Evolutionary conservation across 2,329 filamentous ascomycete species (phyloP), one percentile per base, ranked within the genome.

Genomic region (Acarospora socialis): DNA sequence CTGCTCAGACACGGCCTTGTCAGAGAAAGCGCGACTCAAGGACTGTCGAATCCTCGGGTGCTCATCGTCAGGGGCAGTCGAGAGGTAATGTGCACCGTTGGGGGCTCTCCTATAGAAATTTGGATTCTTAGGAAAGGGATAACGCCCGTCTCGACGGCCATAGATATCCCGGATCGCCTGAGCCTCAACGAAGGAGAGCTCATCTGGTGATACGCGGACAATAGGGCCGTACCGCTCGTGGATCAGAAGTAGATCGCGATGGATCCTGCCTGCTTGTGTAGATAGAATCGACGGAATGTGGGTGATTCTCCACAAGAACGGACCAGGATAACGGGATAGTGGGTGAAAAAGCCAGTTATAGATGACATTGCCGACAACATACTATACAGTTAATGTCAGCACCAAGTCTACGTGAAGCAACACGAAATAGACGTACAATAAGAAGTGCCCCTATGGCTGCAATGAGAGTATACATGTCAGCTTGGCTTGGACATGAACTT

Each of bases 1-100:
- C 37, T 64, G 60, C 12, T 52, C 46, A 3, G 47, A 46, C 13
- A 64, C 39, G 1, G 56, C 58, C 30, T 54, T 54, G 24, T 60
- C 57, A 15, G 50, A 54, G 38, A 64, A 62, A 3, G 57, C 54
- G 27, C 58, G 51, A 0, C 54, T 46, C 2, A 61, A 22, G n/a
- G 50, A 52, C n/a, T 49, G 48, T 2, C 55, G 48, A 31, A 54
- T 43, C 3, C 55, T 46, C 1, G 48, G 36, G 30, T 61, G 57
- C 49, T 36, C 23, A 55, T 33, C 27, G 10, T 35, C 28, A 16
- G 23, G 22, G 4, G 38, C 33, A 19, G 31, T 36, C 5, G 41
- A 20, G 5, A 40, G 30, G 57, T 44, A 7, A 44, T 47, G 10
- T 40, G 42, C 2, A 37, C 41, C 54, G 9, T 44, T n/a, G n/a